Evolutionary conservation across 2,329 filamentous ascomycete genomes (phyloP).

Genomic region (Claviceps sp.): DNA sequence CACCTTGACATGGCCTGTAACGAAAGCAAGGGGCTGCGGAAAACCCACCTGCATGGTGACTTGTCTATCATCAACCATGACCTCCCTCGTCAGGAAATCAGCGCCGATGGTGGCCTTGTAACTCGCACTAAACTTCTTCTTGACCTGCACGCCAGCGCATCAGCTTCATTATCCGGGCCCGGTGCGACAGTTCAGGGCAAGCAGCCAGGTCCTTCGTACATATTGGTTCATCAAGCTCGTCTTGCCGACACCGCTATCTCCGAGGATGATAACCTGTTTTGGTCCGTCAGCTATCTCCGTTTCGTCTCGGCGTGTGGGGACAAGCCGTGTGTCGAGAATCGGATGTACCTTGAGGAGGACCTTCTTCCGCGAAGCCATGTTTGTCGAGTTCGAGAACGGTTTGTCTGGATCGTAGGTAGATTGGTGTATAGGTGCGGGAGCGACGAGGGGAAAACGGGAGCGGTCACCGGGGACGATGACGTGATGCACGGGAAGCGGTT

Average conservation of each 20-base stretch:
- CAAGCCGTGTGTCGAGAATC: constrained; percentile 2
- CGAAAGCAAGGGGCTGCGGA: too few species aligned
- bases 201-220: constrained; percentile 43
- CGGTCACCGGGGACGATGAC: not conserved
- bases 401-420: not conserved
- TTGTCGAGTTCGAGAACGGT: constrained; percentile 26
- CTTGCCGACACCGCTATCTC: constrained; percentile 97
- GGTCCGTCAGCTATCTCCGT: not conserved
- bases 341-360: constrained; percentile 67
- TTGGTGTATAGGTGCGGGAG: constrained; percentile 8
- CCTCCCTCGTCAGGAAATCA: constrained; percentile 96
- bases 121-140: constrained; percentile 99
- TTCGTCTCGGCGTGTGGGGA: too few species aligned
- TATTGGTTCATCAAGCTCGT: constrained; percentile 99
- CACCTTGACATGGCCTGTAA: not conserved
- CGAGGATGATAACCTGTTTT: constrained; percentile 86
- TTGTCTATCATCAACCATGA: constrained; percentile 88
- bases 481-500: constrained; percentile 3
- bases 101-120: constrained; percentile 99
- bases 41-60: constrained; percentile 86
- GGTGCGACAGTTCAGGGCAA: not conserved
- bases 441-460: not conserved
- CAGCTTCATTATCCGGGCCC: not conserved
- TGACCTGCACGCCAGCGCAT: constrained; percentile 52
- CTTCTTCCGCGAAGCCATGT: constrained; percentile 77